phyloP scores from a whole-genome alignment of 164 flowering plant species.

The Macadamia integrifolia region DNA sequence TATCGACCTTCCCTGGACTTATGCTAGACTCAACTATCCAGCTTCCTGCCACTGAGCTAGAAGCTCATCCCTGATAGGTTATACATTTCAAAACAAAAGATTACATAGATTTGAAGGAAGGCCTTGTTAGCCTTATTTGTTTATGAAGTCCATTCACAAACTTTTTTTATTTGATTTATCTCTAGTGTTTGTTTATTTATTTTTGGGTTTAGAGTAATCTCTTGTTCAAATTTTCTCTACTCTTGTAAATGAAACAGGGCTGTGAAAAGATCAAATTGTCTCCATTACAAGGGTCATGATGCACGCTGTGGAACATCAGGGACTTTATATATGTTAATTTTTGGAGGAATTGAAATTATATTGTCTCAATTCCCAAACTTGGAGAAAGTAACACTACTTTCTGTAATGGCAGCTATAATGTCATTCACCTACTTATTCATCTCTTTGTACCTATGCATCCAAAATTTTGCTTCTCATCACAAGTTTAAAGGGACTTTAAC shows the following conservation, averaged over 20 bases:
- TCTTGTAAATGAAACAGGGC: conserved; percentile 10
- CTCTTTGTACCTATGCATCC: conserved; percentile 18
- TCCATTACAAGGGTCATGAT: conserved; percentile 23
- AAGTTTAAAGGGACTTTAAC: conserved; percentile 24
- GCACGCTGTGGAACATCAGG: conserved; percentile 24
- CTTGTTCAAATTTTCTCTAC: neutral
- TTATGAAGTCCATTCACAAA: too few species aligned
- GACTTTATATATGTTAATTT: conserved; percentile 21
- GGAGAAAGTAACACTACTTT: conserved; percentile 34
- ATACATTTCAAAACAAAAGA: too few species aligned
- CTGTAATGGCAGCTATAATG: conserved; percentile 31
- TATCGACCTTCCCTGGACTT: too few species aligned
- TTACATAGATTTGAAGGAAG: too few species aligned
- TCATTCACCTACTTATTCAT: conserved; percentile 32
- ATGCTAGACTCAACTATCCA: too few species aligned
- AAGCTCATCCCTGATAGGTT: too few species aligned
- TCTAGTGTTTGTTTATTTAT: neutral
- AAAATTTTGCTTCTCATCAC: conserved; percentile 17
- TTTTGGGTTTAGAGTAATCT: neutral
- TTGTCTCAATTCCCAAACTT: conserved; percentile 37
- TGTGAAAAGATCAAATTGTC: conserved; percentile 29
- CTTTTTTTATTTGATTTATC: too few species aligned
- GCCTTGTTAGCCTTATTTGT: too few species aligned
- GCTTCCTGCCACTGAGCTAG: too few species aligned
- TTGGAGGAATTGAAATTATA: conserved; percentile 29